phyloP scores from a whole-genome alignment of 139 green algal species.

The Pleodorina starrii region DNA sequence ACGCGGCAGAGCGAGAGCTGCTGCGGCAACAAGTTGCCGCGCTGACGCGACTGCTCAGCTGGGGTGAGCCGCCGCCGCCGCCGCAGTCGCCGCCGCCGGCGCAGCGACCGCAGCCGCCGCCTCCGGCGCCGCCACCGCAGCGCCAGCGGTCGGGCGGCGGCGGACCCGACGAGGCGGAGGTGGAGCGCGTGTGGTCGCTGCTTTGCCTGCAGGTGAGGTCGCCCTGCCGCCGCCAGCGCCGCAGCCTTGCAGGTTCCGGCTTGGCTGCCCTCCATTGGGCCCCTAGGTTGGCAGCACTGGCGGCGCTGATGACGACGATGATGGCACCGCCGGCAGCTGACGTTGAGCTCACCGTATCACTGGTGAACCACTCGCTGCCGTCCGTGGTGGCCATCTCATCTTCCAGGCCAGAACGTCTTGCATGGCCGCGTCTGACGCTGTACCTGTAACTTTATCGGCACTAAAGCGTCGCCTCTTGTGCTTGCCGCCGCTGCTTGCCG shows the following conservation, averaged over 20 bases:
- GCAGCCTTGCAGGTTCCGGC: too few relatives aligned
- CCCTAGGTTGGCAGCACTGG: neutral
- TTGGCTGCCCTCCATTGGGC: too few relatives aligned
- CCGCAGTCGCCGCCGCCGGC: neutral
- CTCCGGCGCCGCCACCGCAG: neutral
- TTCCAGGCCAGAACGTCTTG: too few relatives aligned
- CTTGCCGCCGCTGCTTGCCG: neutral
- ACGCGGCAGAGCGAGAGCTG: constrained; percentile 25
- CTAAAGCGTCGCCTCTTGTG: too few relatives aligned
- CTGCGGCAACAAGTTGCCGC: constrained; percentile 1
- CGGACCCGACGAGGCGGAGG: neutral
- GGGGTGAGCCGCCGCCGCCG: neutral
- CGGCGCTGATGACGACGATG: neutral
- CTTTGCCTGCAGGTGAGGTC: constrained; percentile 36
- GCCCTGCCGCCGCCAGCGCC: neutral
- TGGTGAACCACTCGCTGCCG: too few relatives aligned
- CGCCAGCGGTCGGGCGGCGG: neutral
- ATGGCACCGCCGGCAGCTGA: too few relatives aligned
- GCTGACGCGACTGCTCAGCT: constrained; percentile 28
- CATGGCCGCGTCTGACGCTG: too few relatives aligned
- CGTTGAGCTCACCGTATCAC: too few relatives aligned
- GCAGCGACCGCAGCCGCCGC: neutral
- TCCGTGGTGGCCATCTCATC: too few relatives aligned
- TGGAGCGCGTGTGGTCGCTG: constrained; percentile 24
- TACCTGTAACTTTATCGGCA: too few relatives aligned